Conservation (phyloP, 306 rosid genomes). For the Citrullus colocynthis region DNA sequence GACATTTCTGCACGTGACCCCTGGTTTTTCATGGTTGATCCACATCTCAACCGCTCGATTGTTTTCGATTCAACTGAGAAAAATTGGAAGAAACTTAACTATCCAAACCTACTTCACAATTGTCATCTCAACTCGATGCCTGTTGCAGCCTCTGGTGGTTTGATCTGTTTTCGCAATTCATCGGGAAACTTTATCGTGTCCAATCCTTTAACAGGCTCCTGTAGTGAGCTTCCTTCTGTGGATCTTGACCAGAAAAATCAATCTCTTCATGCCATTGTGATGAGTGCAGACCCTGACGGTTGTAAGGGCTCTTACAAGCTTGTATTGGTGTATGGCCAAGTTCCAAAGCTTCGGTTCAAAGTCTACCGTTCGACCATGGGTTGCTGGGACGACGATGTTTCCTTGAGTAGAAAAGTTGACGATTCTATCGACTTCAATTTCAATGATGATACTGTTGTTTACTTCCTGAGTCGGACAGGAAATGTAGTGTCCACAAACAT, state of each 20-base stretch:
- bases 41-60: slow-evolving; percentile 44
- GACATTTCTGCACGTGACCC: slow-evolving; percentile 59
- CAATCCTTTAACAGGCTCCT: slow-evolving; percentile 61
- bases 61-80: slow-evolving; percentile 63
- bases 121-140: slow-evolving; percentile 46
- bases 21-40: slow-evolving; percentile 86
- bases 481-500: slow-evolving; percentile 74
- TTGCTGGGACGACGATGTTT: slow-evolving; percentile 53
- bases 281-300: slow-evolving; percentile 29
- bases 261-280: slow-evolving; percentile 67
- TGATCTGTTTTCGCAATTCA: slow-evolving; percentile 58
- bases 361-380: slow-evolving; percentile 39
- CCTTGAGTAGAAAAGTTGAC: slow-evolving; percentile 29
- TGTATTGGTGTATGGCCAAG: slow-evolving; percentile 60
- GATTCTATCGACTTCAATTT: slow-evolving; percentile 35
- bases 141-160: slow-evolving; percentile 81
- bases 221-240: slow-evolving; percentile 46
- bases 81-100: slow-evolving; percentile 58
- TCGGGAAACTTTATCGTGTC: slow-evolving; percentile 39
- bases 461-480: slow-evolving; percentile 81
- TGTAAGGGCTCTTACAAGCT: slow-evolving; percentile 37
- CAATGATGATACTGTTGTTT: slow-evolving; percentile 57
- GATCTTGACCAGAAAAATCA: slow-evolving; percentile 22
- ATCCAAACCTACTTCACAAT: slow-evolving; percentile 28
- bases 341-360: slow-evolving; percentile 43